These are phyloP conservation scores for Dillenia turbinata DNA, from an alignment of 164 flowering plant species.

Conservation along the genomic window DNA sequence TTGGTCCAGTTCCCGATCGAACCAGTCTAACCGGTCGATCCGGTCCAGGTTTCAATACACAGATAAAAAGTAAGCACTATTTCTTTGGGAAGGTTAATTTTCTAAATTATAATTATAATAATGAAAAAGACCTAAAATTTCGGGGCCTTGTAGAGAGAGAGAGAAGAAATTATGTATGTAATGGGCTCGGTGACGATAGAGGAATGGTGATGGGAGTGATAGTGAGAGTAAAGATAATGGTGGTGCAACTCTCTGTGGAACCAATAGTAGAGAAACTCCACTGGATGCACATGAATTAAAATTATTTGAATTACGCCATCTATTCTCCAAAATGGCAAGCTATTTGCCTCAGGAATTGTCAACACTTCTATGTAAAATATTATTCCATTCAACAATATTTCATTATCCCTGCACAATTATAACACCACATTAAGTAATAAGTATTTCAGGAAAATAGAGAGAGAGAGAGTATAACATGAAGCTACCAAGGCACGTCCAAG, in stretches of 20 bases:
- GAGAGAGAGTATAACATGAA: conserved; percentile 31
- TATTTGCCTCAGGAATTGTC: background rate
- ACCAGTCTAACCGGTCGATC: no score
- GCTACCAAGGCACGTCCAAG: conserved; percentile 50
- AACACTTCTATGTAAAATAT: conserved; percentile 10
- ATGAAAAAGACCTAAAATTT: no score
- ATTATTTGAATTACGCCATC: conserved; percentile 24
- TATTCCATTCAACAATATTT: conserved; percentile 22
- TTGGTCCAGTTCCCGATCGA: no score
- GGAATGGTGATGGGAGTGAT: conserved; percentile 56
- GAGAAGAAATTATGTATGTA: conserved; percentile 23
- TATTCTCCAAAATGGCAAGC: conserved; percentile 36
- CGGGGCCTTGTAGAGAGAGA: no score
- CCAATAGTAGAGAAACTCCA: conserved; percentile 55
- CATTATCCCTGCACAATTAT: conserved; percentile 28
- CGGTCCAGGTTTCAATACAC: no score
- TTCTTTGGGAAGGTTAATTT: no score
- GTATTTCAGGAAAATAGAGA: background rate
- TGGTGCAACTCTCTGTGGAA: conserved; percentile 51
- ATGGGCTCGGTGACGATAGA: conserved; percentile 52
- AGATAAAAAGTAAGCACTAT: no score
- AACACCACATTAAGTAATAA: no score
- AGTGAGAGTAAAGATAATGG: conserved; percentile 45
- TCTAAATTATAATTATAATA: no score
- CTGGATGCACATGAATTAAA: conserved; percentile 37